These are phyloP conservation scores for Calonectria henricotiae DNA, from an alignment of 2,329 filamentous ascomycete genomes.

Conservation along the genomic window DNA sequence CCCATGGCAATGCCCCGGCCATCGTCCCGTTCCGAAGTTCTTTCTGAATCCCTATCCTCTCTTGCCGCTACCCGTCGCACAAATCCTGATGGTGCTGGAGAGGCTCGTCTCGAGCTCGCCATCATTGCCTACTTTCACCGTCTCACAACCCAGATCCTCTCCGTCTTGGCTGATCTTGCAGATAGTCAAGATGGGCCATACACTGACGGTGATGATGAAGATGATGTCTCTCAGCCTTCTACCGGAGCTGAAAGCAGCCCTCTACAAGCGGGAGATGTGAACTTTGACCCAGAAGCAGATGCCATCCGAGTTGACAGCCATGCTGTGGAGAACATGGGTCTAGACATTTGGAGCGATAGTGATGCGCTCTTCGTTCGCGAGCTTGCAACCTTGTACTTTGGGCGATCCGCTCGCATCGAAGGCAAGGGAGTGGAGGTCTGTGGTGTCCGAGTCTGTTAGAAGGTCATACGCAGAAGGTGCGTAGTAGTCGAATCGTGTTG, in stretches of 20 bases:
- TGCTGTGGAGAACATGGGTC: constrained; percentile 79
- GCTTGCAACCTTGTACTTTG: constrained; percentile 78
- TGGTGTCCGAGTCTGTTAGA: constrained; percentile 78
- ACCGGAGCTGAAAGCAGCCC: constrained; percentile 52
- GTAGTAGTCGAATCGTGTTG: constrained; percentile 19
- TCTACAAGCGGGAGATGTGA: constrained; percentile 46
- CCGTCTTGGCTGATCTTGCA: constrained; percentile 75
- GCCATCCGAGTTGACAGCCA: constrained; percentile 74
- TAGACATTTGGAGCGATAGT: constrained; percentile 82
- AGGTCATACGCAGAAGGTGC: constrained; percentile 1
- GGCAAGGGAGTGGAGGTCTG: constrained; percentile 83
- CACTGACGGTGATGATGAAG: constrained; percentile 54
- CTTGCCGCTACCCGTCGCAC: constrained; percentile 59
- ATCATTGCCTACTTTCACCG: constrained; percentile 88
- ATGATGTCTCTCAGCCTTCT: constrained; percentile 56
- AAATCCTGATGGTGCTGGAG: constrained; percentile 57
- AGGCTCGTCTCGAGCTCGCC: constrained; percentile 75
- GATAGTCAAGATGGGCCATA: constrained; percentile 65
- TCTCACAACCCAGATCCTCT: constrained; percentile 78
- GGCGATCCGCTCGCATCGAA: constrained; percentile 74
- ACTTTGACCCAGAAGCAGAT: constrained; percentile 55
- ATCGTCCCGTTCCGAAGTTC: constrained; percentile 55
- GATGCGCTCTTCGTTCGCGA: constrained; percentile 81
- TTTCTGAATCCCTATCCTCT: constrained; percentile 65
- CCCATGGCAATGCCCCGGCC: constrained; percentile 55